Conservation (phyloP, 1,284 basidiomycete genomes). For the Apiotrichum gracile region DNA sequence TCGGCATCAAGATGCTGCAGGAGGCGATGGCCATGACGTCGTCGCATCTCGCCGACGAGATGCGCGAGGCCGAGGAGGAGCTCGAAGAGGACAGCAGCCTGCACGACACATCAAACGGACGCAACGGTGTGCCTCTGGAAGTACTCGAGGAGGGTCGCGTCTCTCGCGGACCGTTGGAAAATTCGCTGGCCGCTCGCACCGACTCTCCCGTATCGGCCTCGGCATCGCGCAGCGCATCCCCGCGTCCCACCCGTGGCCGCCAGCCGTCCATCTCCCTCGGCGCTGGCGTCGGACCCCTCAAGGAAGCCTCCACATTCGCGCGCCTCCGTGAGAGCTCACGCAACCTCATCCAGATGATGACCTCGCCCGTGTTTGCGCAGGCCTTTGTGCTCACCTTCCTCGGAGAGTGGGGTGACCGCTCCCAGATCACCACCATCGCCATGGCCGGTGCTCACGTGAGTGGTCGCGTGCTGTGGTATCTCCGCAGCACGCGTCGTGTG, state of each 20-base stretch:
- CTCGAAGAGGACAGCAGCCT: slow-evolving; percentile 51
- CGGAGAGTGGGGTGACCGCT: slow-evolving; percentile 97
- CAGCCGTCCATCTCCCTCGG: not conserved
- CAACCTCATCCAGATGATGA: slow-evolving; percentile 59
- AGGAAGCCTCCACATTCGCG: slow-evolving; percentile 1
- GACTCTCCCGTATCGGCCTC: not conserved
- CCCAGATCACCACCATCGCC: slow-evolving; percentile 95
- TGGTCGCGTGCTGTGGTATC: slow-evolving; percentile 14
- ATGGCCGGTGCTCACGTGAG: slow-evolving; percentile 90
- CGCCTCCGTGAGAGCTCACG: slow-evolving; percentile 5
- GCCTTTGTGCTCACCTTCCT: slow-evolving; percentile 92
- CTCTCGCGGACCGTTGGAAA: slow-evolving; percentile 7
- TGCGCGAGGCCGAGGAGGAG: slow-evolving; percentile 86
- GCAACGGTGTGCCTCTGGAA: slow-evolving; percentile 32
- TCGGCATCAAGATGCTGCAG: slow-evolving; percentile 76
- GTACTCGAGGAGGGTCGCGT: slow-evolving; percentile 35
- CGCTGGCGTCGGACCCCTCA: slow-evolving; percentile 5
- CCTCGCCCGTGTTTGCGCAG: slow-evolving; percentile 92
- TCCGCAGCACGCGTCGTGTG: too few relatives aligned
- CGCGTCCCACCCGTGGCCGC: not conserved
- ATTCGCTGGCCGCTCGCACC: slow-evolving; percentile 1
- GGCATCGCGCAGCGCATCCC: not conserved
- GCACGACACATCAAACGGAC: slow-evolving; percentile 20
- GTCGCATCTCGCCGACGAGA: slow-evolving; percentile 76
- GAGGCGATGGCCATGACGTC: slow-evolving; percentile 71